A percentile compares a stretch with the other conserved stretches of the same genome.
Evolutionary conservation across 1,284 basidiomycete species (phyloP).

Genomic region (Sutorius eximius): DNA sequence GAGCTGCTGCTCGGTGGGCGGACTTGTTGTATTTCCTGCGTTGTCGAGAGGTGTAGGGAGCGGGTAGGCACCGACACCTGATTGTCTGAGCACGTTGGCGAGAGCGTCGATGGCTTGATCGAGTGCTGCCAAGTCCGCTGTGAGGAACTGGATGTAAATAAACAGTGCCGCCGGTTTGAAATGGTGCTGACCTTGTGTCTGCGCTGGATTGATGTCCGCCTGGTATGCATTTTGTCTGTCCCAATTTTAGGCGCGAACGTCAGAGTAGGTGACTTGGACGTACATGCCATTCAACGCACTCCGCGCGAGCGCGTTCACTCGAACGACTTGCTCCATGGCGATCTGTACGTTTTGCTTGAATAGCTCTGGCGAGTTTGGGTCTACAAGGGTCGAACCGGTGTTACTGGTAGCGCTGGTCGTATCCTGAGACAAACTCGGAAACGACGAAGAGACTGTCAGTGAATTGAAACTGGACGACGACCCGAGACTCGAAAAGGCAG

Average conservation of each 20-base stretch:
- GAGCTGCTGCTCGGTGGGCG: slow-evolving; percentile 37
- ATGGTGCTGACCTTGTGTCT: slow-evolving; percentile 40
- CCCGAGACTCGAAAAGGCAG: slow-evolving; percentile 18
- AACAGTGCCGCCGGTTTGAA: background rate
- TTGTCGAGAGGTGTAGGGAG: slow-evolving; percentile 22
- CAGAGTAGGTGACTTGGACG: slow-evolving; percentile 13
- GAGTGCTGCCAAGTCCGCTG: slow-evolving; percentile 41
- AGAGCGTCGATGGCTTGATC: slow-evolving; percentile 39
- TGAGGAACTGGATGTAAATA: background rate
- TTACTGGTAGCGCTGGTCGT: slow-evolving; percentile 3
- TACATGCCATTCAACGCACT: slow-evolving; percentile 44
- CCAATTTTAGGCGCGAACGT: background rate
- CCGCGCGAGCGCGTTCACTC: slow-evolving; percentile 41
- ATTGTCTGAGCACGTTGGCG: slow-evolving; percentile 40
- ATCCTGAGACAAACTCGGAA: slow-evolving; percentile 30
- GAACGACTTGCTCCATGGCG: slow-evolving; percentile 38
- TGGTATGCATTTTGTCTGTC: slow-evolving; percentile 48
- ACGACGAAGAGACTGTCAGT: slow-evolving; percentile 10
- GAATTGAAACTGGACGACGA: slow-evolving; percentile 17
- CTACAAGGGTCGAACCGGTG: slow-evolving; percentile 23
- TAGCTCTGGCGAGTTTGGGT: slow-evolving; percentile 46
- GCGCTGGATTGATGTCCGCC: slow-evolving; percentile 37
- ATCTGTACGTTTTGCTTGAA: slow-evolving; percentile 48
- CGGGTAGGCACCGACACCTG: slow-evolving; percentile 48
- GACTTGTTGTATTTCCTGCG: slow-evolving; percentile 10